Conservation (phyloP, 2,329 filamentous ascomycete species). For the Verticillium tricorpus region DNA sequence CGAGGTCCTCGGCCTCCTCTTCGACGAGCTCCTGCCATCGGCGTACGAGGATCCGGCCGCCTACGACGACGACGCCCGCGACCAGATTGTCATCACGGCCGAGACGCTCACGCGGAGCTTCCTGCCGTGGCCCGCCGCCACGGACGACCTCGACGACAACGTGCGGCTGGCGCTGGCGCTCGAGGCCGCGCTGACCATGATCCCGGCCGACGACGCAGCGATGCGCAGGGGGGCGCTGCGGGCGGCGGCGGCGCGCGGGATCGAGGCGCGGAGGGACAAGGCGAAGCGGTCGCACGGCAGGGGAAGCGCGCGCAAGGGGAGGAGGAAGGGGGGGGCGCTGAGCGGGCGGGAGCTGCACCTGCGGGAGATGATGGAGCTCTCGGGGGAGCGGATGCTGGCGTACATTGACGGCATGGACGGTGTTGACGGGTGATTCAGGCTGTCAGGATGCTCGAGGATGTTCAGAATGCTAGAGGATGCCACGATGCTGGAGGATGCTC, state of each 20-base stretch:
- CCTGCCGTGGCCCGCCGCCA: slow-evolving; percentile 61
- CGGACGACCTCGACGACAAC: slow-evolving; percentile 59
- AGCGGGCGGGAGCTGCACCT: slow-evolving; percentile 35
- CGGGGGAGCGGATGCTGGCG: slow-evolving; percentile 34
- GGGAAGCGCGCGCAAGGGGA: neutral
- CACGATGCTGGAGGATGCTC: too few relatives aligned
- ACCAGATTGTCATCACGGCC: slow-evolving; percentile 35
- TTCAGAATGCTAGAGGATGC: too few relatives aligned
- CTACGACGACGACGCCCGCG: slow-evolving; percentile 26
- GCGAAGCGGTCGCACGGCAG: slow-evolving; percentile 22
- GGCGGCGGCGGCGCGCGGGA: slow-evolving; percentile 38
- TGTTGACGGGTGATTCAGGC: neutral
- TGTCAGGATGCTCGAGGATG: neutral
- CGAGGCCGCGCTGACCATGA: slow-evolving; percentile 58
- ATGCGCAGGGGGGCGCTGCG: slow-evolving; percentile 30
- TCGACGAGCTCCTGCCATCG: slow-evolving; percentile 37
- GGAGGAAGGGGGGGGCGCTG: slow-evolving; percentile 29
- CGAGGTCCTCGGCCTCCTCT: slow-evolving; percentile 25
- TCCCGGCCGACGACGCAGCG: slow-evolving; percentile 32
- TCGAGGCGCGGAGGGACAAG: slow-evolving; percentile 44
- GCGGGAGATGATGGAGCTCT: slow-evolving; percentile 36
- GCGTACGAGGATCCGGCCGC: slow-evolving; percentile 35
- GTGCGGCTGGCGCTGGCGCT: slow-evolving; percentile 66
- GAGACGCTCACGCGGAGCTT: slow-evolving; percentile 53
- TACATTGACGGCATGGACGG: slow-evolving; percentile 10